Evolutionary conservation across 2,329 filamentous ascomycete genomes (phyloP).

Genomic region (Clarireedia homoeocarpa): DNA sequence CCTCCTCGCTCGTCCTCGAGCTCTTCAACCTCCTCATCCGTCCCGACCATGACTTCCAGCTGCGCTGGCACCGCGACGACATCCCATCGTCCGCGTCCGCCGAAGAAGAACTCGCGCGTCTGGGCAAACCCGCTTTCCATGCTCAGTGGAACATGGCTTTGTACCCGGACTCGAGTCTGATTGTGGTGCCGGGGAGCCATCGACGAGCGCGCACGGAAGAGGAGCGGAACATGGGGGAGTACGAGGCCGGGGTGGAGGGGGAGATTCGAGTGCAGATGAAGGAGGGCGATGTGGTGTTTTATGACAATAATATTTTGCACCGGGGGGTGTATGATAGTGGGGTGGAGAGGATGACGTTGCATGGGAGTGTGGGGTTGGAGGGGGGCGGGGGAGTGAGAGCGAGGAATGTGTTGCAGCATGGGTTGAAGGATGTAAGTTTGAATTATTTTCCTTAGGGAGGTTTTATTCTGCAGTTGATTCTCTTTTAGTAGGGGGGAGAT

Average conservation of each 20-base stretch:
- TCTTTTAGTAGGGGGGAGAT: background rate
- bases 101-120: conserved; percentile 57
- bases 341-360: conserved; percentile 61
- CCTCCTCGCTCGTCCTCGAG: conserved; percentile 72
- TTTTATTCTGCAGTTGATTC: background rate
- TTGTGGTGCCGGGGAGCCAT: conserved; percentile 75
- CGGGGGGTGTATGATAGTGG: conserved; percentile 54
- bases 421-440: conserved; percentile 41
- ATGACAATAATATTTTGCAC: conserved; percentile 84
- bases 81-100: conserved; percentile 57
- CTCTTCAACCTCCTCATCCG: conserved; percentile 79
- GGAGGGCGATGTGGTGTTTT: conserved; percentile 77
- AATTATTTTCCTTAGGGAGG: background rate
- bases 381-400: conserved; percentile 49
- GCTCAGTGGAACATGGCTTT: conserved; percentile 85
- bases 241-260: conserved; percentile 50
- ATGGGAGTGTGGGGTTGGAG: conserved; percentile 61
- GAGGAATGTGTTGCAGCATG: conserved; percentile 69
- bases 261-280: conserved; percentile 59
- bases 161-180: conserved; percentile 63
- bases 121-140: conserved; percentile 58
- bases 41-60: conserved; percentile 61
- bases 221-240: conserved; percentile 62
- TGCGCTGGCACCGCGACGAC: conserved; percentile 84
- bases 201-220: conserved; percentile 57